Conservation (phyloP, 306 rosid genomes). For the Acacia crassicarpa region DNA sequence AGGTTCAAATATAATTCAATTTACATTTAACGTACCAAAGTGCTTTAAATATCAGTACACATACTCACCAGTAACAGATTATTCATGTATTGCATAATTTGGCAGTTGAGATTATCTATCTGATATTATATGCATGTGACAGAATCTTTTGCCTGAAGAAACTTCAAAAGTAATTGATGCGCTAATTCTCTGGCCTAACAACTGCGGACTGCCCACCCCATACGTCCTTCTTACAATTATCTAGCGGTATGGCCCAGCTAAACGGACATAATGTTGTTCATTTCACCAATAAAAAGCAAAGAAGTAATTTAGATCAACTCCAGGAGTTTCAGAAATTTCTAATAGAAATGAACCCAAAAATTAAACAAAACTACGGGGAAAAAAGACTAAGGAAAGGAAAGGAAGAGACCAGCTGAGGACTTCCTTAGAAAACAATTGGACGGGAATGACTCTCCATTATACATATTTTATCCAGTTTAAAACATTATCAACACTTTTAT, state of each 20-base stretch:
- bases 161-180: background rate
- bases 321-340: background rate
- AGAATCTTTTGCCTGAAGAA: background rate
- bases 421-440: background rate
- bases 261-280: background rate
- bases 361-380: background rate
- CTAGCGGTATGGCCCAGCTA: constrained; percentile 1
- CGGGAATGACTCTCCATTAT: constrained; percentile 1
- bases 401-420: background rate
- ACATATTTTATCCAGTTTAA: constrained; percentile 1
- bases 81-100: background rate
- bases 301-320: background rate
- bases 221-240: background rate
- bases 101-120: background rate
- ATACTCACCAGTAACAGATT: background rate
- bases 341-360: background rate
- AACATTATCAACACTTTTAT: constrained; percentile 7
- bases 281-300: constrained; percentile 1
- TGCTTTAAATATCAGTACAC: background rate
- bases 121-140: background rate
- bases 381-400: background rate
- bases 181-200: constrained; percentile 17
- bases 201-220: constrained; percentile 6
- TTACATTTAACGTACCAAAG: background rate
- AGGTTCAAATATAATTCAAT: constrained; percentile 11